Conservation (phyloP, 139 green algal species). For the Dunaliella sp. region DNA sequence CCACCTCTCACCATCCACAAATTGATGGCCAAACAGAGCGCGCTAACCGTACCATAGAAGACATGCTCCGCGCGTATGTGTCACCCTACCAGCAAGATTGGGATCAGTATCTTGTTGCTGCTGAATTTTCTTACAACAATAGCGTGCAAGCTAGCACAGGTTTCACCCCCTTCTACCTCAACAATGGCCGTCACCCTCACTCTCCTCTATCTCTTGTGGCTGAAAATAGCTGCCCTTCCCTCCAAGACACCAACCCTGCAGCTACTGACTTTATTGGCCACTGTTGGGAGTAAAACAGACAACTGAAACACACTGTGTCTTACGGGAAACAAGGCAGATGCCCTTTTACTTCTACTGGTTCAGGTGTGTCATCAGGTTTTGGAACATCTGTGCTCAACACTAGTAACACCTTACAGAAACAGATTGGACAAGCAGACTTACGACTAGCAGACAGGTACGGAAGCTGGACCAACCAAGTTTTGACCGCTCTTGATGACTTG, state of each 20-base stretch:
- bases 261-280: not conserved
- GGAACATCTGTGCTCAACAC: too few species aligned
- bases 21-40: constrained; percentile 71
- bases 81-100: constrained; percentile 10
- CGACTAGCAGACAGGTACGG: too few species aligned
- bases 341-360: too few species aligned
- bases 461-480: too few species aligned
- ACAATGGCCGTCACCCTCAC: not conserved
- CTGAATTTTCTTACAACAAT: constrained; percentile 19
- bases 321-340: too few species aligned
- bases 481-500: too few species aligned
- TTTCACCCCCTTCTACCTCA: constrained; percentile 11
- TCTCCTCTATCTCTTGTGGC: not conserved
- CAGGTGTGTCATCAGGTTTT: too few species aligned
- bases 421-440: too few species aligned
- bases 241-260: not conserved
- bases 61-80: constrained; percentile 31
- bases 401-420: too few species aligned
- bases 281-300: too few species aligned
- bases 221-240: not conserved
- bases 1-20: constrained; percentile 57
- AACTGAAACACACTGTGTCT: too few species aligned
- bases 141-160: not conserved
- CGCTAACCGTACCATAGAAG: constrained; percentile 51
- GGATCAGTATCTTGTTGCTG: constrained; percentile 5